Evolutionary conservation across 1,284 basidiomycete species (phyloP), one percentile per base, ranked within the genome.

Genomic region (Ceratobasidium sp.): DNA sequence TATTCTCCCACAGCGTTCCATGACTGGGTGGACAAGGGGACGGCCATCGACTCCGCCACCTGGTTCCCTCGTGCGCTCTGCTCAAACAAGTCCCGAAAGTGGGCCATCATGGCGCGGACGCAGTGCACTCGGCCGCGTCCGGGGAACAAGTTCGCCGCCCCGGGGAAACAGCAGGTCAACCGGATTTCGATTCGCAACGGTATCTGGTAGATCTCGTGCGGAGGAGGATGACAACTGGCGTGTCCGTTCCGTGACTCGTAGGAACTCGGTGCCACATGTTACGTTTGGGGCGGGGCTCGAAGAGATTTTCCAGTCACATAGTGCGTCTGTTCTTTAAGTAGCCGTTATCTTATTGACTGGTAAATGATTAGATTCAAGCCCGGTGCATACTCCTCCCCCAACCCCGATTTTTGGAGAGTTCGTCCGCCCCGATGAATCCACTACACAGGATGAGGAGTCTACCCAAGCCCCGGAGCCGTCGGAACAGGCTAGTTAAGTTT

Each of bases 1-100:
- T 14, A 5, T 71, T 30, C 48, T 60, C 8, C 69, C 69, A 18
- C 23, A 33, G 25, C 54, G 48, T 36, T 33, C 62, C 36, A 16
- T 18, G 36, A n/a, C 18, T 54, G 44, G 42, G n/a, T 59, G 54
- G 56, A 60, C 58, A 28, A 58, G 69, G 21, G 69, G 69, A 53
- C 58, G 69, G 58, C 36, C 69, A 28, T 71, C 58, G n/a, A 71
- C 69, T 51, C 69, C 69, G 11, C 69, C 67, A 25, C 54, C 69
- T 53, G 46, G 30, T 30, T 21, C 58, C 42, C 46, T 60, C 58
- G 33, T 46, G 33, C 69, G 69, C 6, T 61, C 69, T 51, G 25
- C 58, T 61, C 69, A 71, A 71, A 61, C 69, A 42, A 71, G 69
- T 53, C 69, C 69, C 46, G 69, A 71, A 49, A 59, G 38, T 71